Percentiles rank a stretch among this genome's conserved stretches.
Conservation (phyloP, 2,329 filamentous ascomycete genomes). For the Chrysoporthe cubensis region DNA sequence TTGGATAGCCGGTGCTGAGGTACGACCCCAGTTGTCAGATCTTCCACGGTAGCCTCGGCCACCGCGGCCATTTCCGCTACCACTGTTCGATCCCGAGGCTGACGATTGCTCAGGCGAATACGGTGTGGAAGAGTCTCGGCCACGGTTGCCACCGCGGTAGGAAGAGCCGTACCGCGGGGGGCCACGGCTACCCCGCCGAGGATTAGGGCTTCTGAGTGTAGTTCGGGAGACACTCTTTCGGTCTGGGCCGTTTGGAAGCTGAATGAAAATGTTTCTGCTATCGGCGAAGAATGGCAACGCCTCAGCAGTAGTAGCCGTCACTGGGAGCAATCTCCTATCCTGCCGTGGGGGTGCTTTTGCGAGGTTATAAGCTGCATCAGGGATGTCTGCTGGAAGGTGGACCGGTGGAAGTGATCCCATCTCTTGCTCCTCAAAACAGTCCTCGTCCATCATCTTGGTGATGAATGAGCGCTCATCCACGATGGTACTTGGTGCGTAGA, state of each 20-base stretch:
- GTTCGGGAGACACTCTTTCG: slow-evolving; percentile 45
- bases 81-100: slow-evolving; percentile 26
- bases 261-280: slow-evolving; percentile 44
- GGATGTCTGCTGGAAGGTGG: slow-evolving; percentile 65
- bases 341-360: slow-evolving; percentile 59
- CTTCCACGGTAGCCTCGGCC: slow-evolving; percentile 47
- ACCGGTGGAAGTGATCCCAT: slow-evolving; percentile 77
- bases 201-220: slow-evolving; percentile 38
- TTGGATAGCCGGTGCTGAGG: slow-evolving; percentile 31
- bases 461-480: slow-evolving; percentile 48
- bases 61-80: slow-evolving; percentile 34
- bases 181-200: slow-evolving; percentile 36
- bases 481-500: slow-evolving; percentile 33
- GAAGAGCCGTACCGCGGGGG: slow-evolving; percentile 26
- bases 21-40: slow-evolving; percentile 48
- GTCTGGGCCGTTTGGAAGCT: slow-evolving; percentile 47
- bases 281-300: slow-evolving; percentile 45
- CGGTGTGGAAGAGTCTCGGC: slow-evolving; percentile 35
- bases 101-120: slow-evolving; percentile 36
- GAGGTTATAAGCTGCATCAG: slow-evolving; percentile 66
- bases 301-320: slow-evolving; percentile 50
- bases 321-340: slow-evolving; percentile 53
- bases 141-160: slow-evolving; percentile 29
- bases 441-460: slow-evolving; percentile 74
- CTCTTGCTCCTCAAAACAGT: slow-evolving; percentile 81